Evolutionary conservation across 352 stramenopile genomes (phyloP).

Genomic region (Pelagophyceae sp.): DNA sequence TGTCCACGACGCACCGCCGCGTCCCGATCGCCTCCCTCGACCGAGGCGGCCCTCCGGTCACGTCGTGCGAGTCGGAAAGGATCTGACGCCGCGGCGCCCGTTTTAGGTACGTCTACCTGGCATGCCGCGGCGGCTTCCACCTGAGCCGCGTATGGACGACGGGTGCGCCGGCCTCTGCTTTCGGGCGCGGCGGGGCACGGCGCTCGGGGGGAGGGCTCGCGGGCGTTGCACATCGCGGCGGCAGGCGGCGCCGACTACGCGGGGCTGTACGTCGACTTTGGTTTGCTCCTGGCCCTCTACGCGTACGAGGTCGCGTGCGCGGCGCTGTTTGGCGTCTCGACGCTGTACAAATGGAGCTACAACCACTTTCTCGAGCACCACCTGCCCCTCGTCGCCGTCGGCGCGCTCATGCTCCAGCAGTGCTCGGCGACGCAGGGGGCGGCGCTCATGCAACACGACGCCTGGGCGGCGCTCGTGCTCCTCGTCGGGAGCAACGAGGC

Average conservation of each 20-base stretch:
- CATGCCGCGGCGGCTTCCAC: neutral
- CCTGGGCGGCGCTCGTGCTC: neutral
- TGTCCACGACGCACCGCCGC: too few species aligned
- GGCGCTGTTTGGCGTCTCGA: neutral
- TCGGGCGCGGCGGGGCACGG: too few species aligned
- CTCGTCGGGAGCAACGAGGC: slow-evolving; percentile 2
- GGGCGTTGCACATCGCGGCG: neutral
- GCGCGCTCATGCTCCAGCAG: neutral
- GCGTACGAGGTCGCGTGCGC: neutral
- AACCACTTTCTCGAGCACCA: slow-evolving; percentile 12
- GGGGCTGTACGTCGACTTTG: neutral
- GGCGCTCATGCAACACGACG: neutral
- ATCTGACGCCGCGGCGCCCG: too few species aligned
- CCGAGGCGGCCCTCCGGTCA: too few species aligned
- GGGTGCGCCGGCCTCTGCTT: too few species aligned
- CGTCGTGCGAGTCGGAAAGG: too few species aligned
- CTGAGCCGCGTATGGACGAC: neutral
- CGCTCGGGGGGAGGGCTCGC: too few species aligned
- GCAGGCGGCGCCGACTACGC: neutral
- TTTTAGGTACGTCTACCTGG: neutral
- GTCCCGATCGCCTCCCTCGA: too few species aligned
- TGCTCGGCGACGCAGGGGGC: neutral
- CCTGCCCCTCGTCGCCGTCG: slow-evolving; percentile 9
- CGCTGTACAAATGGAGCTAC: neutral
- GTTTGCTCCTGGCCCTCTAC: neutral